Conservation (phyloP, 345 rosid genomes). For the Salix suchowensis region DNA sequence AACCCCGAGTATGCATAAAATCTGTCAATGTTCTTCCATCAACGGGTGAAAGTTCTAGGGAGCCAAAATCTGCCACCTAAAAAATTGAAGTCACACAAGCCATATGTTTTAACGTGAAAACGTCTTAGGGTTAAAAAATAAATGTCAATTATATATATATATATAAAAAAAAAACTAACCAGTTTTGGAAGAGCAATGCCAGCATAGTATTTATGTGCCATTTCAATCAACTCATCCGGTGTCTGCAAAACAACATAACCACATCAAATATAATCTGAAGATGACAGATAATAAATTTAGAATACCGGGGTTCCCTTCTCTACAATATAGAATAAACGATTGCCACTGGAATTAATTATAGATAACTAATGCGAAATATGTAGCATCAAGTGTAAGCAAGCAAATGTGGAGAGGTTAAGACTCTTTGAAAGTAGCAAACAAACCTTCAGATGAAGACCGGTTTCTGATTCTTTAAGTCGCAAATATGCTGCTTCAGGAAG, state of each 20-base stretch:
- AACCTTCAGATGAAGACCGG: conserved; percentile 37
- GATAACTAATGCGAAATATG: not conserved
- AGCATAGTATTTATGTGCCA: conserved; percentile 31
- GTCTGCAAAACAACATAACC: conserved; percentile 19
- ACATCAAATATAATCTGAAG: not conserved
- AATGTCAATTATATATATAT: not conserved
- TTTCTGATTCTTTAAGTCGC: conserved; percentile 37
- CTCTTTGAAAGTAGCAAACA: conserved; percentile 13
- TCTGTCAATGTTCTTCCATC: conserved; percentile 34
- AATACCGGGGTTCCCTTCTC: not conserved
- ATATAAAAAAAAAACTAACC: conserved; percentile 29
- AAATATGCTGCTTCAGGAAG: conserved; percentile 27
- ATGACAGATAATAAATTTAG: not conserved
- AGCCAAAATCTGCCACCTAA: conserved; percentile 26
- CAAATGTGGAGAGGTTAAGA: not conserved
- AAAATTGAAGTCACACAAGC: conserved; percentile 11
- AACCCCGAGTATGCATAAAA: conserved; percentile 35
- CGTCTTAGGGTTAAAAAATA: not conserved
- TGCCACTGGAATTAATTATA: not conserved
- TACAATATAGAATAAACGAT: no score
- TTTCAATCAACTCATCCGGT: conserved; percentile 27
- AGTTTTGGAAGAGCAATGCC: conserved; percentile 31
- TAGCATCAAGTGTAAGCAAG: not conserved
- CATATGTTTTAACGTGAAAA: conserved; percentile 15
- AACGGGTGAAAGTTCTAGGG: conserved; percentile 25